Percentiles rank a stretch among this genome's conserved stretches.
These are phyloP conservation scores for Nitzschia sp. DNA, from an alignment of 108 stramenopile genomes.

Conservation along the genomic window DNA sequence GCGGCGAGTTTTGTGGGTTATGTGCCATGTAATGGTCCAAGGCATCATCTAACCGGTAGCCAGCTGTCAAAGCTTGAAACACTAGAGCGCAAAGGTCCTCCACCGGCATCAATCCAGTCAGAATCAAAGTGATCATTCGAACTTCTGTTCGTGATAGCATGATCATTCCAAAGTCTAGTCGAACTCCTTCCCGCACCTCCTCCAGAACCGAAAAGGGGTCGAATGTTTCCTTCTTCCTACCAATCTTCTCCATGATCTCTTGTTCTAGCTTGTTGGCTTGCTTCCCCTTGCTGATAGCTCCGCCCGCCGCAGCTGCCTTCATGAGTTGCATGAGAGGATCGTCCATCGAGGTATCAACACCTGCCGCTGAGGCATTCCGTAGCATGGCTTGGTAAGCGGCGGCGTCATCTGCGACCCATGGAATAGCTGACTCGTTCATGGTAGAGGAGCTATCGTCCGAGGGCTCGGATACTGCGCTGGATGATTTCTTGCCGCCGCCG, in stretches of 20 bases:
- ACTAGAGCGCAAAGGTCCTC: constrained; percentile 63
- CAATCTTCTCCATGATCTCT: constrained; percentile 40
- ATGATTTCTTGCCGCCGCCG: neutral
- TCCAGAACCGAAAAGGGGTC: constrained; percentile 71
- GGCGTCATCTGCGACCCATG: constrained; percentile 42
- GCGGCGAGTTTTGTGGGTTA: neutral
- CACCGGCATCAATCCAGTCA: constrained; percentile 62
- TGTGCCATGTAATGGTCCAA: constrained; percentile 33
- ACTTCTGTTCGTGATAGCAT: constrained; percentile 53
- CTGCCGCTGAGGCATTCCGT: constrained; percentile 31
- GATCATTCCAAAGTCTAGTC: constrained; percentile 75
- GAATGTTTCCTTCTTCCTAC: constrained; percentile 46
- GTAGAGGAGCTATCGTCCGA: constrained; percentile 7
- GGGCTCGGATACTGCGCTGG: constrained; percentile 7
- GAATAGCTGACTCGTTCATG: constrained; percentile 10
- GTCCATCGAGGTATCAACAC: constrained; percentile 28
- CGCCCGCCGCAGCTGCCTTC: constrained; percentile 40
- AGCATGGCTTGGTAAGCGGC: constrained; percentile 64
- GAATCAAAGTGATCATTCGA: constrained; percentile 62
- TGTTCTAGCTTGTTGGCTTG: constrained; percentile 34
- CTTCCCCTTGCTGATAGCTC: constrained; percentile 17
- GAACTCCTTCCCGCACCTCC: constrained; percentile 59
- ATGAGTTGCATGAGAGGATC: constrained; percentile 40
- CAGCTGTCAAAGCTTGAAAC: constrained; percentile 56
- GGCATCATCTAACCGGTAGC: constrained; percentile 39